These are phyloP conservation scores for Hypoxylon intermedium DNA, from an alignment of 495 filamentous ascomycete genomes.

Conservation along the genomic window DNA sequence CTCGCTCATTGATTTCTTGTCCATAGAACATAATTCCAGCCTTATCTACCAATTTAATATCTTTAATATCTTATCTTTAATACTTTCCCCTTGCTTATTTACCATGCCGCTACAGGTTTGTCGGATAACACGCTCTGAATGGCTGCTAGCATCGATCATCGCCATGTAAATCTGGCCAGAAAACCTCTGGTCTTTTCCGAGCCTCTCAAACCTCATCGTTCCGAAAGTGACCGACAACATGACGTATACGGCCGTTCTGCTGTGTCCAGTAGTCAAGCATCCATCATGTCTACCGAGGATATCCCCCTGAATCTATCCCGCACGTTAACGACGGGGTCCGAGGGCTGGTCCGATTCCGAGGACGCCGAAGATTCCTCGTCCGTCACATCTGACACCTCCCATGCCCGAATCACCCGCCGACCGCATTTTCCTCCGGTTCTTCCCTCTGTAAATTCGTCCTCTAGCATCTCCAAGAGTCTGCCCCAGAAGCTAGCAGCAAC, in stretches of 20 bases:
- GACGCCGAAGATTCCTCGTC: constrained; percentile 32
- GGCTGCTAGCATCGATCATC: constrained; percentile 29
- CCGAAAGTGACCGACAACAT: constrained; percentile 33
- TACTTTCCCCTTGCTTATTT: constrained; percentile 4
- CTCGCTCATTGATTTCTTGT: constrained; percentile 25
- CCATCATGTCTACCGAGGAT: constrained; percentile 40
- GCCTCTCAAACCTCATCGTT: constrained; percentile 9
- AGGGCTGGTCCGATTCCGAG: constrained; percentile 33
- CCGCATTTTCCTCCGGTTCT: constrained; percentile 37
- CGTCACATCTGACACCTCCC: constrained; percentile 34
- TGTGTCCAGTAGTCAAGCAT: constrained; percentile 31
- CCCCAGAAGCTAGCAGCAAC: constrained; percentile 34
- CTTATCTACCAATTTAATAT: background rate
- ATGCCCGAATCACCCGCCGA: constrained; percentile 33
- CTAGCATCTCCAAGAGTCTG: constrained; percentile 36
- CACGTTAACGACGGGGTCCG: constrained; percentile 32
- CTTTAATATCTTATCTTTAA: background rate
- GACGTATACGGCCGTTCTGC: constrained; percentile 26
- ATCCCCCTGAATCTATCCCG: constrained; percentile 36
- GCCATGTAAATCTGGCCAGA: constrained; percentile 30
- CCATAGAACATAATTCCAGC: constrained; percentile 24
- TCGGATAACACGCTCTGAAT: constrained; percentile 31
- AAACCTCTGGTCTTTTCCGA: constrained; percentile 21
- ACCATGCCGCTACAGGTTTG: constrained; percentile 29
- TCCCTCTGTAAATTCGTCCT: constrained; percentile 31